phyloP scores from a whole-genome alignment of 208 protist species.

The Herpetomonas tarakana region DNA sequence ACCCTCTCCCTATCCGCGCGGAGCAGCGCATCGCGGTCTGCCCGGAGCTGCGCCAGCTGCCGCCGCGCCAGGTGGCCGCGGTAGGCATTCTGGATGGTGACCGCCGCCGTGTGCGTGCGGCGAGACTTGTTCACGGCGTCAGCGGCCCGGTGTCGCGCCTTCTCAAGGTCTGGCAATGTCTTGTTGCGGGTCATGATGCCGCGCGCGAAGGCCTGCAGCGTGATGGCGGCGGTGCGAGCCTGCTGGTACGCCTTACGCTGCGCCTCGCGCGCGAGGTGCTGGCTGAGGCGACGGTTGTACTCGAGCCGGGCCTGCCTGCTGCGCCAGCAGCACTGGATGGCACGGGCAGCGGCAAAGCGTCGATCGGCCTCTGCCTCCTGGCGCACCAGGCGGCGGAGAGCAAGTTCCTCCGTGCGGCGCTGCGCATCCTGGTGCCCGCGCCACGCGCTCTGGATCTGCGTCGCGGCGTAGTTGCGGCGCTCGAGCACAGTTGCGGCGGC shows the following conservation, averaged over 20 bases:
- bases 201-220: constrained; percentile 69
- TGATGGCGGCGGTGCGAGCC: constrained; percentile 48
- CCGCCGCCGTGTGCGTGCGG: constrained; percentile 31
- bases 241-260: constrained; percentile 42
- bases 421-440: constrained; percentile 26
- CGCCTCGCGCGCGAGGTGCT: constrained; percentile 28
- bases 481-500: constrained; percentile 3
- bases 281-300: constrained; percentile 16
- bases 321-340: constrained; percentile 39
- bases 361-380: constrained; percentile 20
- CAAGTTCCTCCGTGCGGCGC: constrained; percentile 15
- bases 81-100: constrained; percentile 63
- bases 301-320: constrained; percentile 17
- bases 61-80: constrained; percentile 36
- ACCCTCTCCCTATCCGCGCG: neutral
- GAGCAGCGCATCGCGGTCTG: constrained; percentile 4
- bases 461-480: constrained; percentile 38
- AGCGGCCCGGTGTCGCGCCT: constrained; percentile 49
- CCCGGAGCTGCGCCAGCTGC: constrained; percentile 23
- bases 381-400: constrained; percentile 10
- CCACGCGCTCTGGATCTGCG: constrained; percentile 64
- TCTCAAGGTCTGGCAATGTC: constrained; percentile 30
- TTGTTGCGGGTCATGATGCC: constrained; percentile 47
- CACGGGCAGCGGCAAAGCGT: neutral
- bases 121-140: constrained; percentile 31